phyloP scores from a whole-genome alignment of 129 eudicot genomes.

The Tagetes erecta region DNA sequence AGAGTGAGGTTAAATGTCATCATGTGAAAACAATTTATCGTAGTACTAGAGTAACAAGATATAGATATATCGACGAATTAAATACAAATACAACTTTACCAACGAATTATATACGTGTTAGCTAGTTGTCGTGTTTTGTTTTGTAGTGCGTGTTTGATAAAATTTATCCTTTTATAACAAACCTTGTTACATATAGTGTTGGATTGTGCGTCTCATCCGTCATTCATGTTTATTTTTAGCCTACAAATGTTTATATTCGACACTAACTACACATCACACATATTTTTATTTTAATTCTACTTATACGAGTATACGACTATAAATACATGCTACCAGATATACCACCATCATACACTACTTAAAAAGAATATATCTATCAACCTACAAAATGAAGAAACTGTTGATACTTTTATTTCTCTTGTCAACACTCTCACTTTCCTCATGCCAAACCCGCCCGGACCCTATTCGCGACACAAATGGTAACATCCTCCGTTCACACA shows the following conservation, averaged over 20 bases:
- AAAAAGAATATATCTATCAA: background rate
- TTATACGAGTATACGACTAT: background rate
- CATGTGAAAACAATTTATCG: too few species aligned
- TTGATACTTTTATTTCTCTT: constrained; percentile 28
- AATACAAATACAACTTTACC: too few species aligned
- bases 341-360: constrained; percentile 14
- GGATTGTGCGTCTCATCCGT: background rate
- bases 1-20: too few species aligned
- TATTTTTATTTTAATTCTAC: background rate
- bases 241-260: background rate
- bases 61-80: too few species aligned
- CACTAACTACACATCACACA: constrained; percentile 12
- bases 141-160: too few species aligned
- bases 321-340: constrained; percentile 5
- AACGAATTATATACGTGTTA: too few species aligned
- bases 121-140: too few species aligned
- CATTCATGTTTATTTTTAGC: constrained; percentile 15
- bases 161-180: constrained; percentile 11
- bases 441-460: constrained; percentile 23
- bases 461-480: constrained; percentile 50
- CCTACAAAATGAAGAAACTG: constrained; percentile 9
- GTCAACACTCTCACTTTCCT: constrained; percentile 22
- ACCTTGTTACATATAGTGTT: constrained; percentile 16
- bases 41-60: too few species aligned
- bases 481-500: constrained; percentile 33